Evolutionary conservation across 139 green algal species (phyloP), one percentile per base, ranked within the genome.

Genomic region (Chlamydomonas sp.): DNA sequence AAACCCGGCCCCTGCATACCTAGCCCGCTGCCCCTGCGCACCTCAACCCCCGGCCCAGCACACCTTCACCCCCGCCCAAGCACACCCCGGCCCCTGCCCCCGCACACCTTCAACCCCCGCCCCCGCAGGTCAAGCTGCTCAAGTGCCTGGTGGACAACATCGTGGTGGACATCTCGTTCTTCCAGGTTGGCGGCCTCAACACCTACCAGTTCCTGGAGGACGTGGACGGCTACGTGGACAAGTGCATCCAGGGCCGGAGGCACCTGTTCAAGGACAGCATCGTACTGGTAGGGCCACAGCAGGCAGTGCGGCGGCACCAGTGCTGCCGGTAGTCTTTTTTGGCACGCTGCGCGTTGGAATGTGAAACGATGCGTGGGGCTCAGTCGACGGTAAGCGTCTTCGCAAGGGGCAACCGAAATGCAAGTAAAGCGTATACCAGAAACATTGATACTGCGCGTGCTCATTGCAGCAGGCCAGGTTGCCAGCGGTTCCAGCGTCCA

Each of bases 91-190:
- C 75, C 75, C 75, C 75, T 49, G 18, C 75, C 1, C 78, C 78
- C 14, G 18, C 78, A 68, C 78, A 80, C 75, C 18, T 16, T 68
- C 49, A 71, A 17, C 73, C 59, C 60, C 60, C 76, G 58, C 16
- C 57, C 58, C 31, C 83, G 60, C 73, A 98, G 95, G 95, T 98
- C 69, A 97, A 97, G 85, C 93, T 99, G 73, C 90, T 99, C 58
- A 99, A 99, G 91, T 99, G 95, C 89, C 85, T 99, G 77, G 96
- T 99, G 58, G 95, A 98, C 87, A 97, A 98, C 90, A 96, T 99
- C 63, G 95, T 99, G 12, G 98, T 99, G n/a, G 98, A 99, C 90
- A 95, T 99, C 12, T 99, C 96, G 4, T 98, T 98, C 90, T 97
- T 98, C 84, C 95, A 98, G 63, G 79, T 98, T 5, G 97, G 96